phyloP scores from a whole-genome alignment of 495 filamentous ascomycete genomes.

The Penicillium tannophilum region DNA sequence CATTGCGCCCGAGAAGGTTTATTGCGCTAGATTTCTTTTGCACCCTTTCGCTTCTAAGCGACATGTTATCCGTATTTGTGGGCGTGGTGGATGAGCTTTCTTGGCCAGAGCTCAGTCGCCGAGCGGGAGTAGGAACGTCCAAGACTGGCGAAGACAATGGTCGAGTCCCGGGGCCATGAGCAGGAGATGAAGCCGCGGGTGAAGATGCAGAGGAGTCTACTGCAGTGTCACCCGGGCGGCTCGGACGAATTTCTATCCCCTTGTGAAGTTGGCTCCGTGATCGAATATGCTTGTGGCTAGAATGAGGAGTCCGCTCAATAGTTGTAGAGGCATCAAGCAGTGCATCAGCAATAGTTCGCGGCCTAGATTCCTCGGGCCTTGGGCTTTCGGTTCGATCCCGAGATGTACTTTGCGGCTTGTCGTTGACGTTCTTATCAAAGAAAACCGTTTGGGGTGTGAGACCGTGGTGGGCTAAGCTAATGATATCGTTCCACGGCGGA shows the following conservation, averaged over 20 bases:
- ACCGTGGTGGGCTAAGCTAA: conserved; percentile 67
- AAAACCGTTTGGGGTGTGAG: conserved; percentile 86
- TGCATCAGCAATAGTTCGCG: conserved; percentile 85
- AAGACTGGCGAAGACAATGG: conserved; percentile 44
- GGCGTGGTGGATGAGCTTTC: conserved; percentile 40
- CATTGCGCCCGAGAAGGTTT: conserved; percentile 76
- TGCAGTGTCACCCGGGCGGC: conserved; percentile 26
- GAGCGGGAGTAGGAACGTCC: conserved; percentile 32
- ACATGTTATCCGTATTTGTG: conserved; percentile 38
- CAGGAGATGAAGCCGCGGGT: conserved; percentile 43
- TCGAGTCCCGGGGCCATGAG: conserved; percentile 37
- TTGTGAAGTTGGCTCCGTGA: conserved; percentile 47
- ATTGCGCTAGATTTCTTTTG: conserved; percentile 77
- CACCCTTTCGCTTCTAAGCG: conserved; percentile 35
- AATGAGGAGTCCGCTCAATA: conserved; percentile 68
- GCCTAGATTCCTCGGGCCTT: conserved; percentile 42
- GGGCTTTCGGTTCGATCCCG: conserved; percentile 26
- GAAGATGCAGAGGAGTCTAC: conserved; percentile 38
- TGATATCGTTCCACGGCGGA: conserved; percentile 65
- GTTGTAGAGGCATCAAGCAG: conserved; percentile 90
- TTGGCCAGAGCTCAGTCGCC: conserved; percentile 34
- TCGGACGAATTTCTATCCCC: conserved; percentile 36
- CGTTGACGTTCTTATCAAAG: conserved; percentile 72
- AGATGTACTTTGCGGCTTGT: conserved; percentile 45
- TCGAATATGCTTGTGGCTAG: conserved; percentile 57